Conservation (phyloP, 805 yeast species). For the Pachysolen tannophilus region DNA sequence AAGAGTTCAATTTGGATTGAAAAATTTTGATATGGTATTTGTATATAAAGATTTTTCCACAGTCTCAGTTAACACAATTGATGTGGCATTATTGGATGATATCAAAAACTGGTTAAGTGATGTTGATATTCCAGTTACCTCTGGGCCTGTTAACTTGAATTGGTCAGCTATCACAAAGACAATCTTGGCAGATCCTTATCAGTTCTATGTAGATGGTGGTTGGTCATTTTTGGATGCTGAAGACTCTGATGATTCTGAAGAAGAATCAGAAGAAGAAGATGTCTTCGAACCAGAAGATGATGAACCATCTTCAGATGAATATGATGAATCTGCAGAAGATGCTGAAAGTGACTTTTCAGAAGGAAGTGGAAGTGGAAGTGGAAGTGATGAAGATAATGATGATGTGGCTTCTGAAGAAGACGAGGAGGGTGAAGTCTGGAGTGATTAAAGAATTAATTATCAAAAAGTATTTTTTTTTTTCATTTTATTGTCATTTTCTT, state of each 20-base stretch:
- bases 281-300: slow-evolving; percentile 61
- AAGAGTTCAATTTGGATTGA: slow-evolving; percentile 94
- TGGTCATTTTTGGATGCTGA: slow-evolving; percentile 92
- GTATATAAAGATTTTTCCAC: slow-evolving; percentile 94
- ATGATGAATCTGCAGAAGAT: slow-evolving; percentile 27
- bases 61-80: slow-evolving; percentile 89
- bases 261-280: slow-evolving; percentile 62
- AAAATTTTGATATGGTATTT: slow-evolving; percentile 95
- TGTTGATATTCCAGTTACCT: slow-evolving; percentile 91
- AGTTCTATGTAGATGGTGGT: slow-evolving; percentile 91
- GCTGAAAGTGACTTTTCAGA: slow-evolving; percentile 20
- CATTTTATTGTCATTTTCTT: background rate
- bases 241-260: slow-evolving; percentile 68
- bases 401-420: slow-evolving; percentile 12
- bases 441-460: slow-evolving; percentile 20
- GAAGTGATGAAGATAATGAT: slow-evolving; percentile 18
- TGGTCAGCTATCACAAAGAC: slow-evolving; percentile 97
- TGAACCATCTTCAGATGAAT: slow-evolving; percentile 36
- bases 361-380: slow-evolving; percentile 13
- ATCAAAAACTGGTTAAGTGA: slow-evolving; percentile 97
- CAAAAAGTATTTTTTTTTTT: background rate
- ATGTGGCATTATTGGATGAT: slow-evolving; percentile 85
- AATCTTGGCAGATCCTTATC: slow-evolving; percentile 84
- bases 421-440: slow-evolving; percentile 19
- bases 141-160: slow-evolving; percentile 91